A percentile compares a stretch with the other conserved stretches of the same genome.
phyloP scores from a whole-genome alignment of 2,329 filamentous ascomycete species.

The Aspergillus hortae region DNA sequence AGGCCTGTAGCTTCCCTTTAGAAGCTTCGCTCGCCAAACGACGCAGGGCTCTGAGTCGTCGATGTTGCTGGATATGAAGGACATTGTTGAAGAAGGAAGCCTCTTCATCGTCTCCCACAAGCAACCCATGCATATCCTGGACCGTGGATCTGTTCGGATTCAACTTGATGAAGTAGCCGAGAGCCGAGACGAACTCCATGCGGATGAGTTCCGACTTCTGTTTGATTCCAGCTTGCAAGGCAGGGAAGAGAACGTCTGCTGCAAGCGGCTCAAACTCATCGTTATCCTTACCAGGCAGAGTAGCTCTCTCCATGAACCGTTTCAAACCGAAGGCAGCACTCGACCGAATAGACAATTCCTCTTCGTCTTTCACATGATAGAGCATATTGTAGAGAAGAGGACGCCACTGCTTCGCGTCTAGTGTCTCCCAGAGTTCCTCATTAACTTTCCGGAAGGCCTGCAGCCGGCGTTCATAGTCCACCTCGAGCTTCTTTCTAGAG shows the following conservation, averaged over 20 bases:
- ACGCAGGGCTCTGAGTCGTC: constrained; percentile 78
- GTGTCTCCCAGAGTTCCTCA: constrained; percentile 54
- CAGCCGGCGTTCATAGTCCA: constrained; percentile 81
- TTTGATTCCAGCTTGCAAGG: constrained; percentile 70
- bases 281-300: constrained; percentile 41
- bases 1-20: constrained; percentile 63
- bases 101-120: constrained; percentile 70
- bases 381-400: constrained; percentile 86
- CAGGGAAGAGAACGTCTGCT: constrained; percentile 64
- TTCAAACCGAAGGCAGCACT: constrained; percentile 81
- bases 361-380: constrained; percentile 78
- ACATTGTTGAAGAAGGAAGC: constrained; percentile 90
- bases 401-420: constrained; percentile 74
- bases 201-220: constrained; percentile 81
- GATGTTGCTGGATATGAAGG: constrained; percentile 81
- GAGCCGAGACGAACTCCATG: constrained; percentile 73
- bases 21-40: constrained; percentile 68
- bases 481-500: constrained; percentile 67
- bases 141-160: constrained; percentile 69
- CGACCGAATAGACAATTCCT: constrained; percentile 79
- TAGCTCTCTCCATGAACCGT: constrained; percentile 67
- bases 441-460: constrained; percentile 72
- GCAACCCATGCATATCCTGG: constrained; percentile 68
- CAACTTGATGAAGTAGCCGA: constrained; percentile 71
- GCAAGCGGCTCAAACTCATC: constrained; percentile 58